phyloP scores from a whole-genome alignment of 1,284 basidiomycete genomes.

The Microbotryum silenes-acaulis region DNA sequence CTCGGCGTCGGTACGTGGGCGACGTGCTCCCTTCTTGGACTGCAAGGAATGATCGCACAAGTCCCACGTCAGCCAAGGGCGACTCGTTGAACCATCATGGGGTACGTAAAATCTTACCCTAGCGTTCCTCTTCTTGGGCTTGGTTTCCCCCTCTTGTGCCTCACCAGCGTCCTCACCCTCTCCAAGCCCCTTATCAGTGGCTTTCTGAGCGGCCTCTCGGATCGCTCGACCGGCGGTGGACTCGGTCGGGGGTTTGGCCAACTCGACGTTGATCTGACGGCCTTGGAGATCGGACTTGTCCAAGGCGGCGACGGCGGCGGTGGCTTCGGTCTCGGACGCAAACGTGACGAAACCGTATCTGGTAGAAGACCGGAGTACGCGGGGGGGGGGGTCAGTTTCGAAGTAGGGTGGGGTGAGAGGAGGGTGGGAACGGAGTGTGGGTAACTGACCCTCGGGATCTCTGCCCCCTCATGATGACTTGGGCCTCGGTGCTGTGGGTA shows the following conservation, averaged over 20 bases:
- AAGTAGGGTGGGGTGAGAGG: neutral
- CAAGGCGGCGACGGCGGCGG: conserved; percentile 75
- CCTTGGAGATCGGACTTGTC: conserved; percentile 80
- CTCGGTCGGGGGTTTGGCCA: conserved; percentile 78
- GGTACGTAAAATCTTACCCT: conserved; percentile 38
- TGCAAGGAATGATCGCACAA: too few species aligned
- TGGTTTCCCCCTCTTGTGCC: conserved; percentile 63
- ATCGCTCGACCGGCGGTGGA: conserved; percentile 39
- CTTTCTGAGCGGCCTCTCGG: conserved; percentile 23
- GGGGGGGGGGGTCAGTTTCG: neutral
- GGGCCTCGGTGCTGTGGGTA: conserved; percentile 54
- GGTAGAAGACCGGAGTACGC: too few species aligned
- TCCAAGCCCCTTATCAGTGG: conserved; percentile 10
- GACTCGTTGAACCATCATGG: conserved; percentile 2
- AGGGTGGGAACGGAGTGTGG: too few species aligned
- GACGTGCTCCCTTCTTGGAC: conserved; percentile 9
- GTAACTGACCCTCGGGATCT: conserved; percentile 64
- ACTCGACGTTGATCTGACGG: conserved; percentile 75
- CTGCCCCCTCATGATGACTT: conserved; percentile 69
- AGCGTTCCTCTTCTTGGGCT: conserved; percentile 55
- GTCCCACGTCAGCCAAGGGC: conserved; percentile 10
- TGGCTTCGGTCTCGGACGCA: conserved; percentile 66
- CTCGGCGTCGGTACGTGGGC: conserved; percentile 24
- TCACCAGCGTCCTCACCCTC: conserved; percentile 49
- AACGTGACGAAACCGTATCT: conserved; percentile 75